Base-by-base conservation (phyloP, 2,329 filamentous ascomycete species). In the Hypocrella siamensis region DNA sequence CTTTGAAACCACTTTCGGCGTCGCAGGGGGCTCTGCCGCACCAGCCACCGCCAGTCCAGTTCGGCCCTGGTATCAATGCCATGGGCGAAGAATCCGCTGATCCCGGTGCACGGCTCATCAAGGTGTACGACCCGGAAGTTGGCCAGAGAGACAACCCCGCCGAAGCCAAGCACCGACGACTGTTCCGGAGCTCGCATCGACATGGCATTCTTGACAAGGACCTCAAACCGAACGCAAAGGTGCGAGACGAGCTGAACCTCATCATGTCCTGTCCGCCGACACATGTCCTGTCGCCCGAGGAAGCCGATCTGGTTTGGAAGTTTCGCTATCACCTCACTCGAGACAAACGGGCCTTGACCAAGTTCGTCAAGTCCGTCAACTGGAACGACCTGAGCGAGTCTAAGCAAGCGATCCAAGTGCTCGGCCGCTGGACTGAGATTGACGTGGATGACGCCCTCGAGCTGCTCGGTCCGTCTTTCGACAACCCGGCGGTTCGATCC, bases 361-460 rank as follows among this genome's bases (percentile, higher is more conserved):
- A 98, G 46, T 93, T 98, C 44, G 84, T 96, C 51, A 98, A 96
- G 53, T 94, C 88, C 1, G 88, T 94, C 25, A 86, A 92, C 42
- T 98, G 90, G 88, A 74, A 72, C 31, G 88, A 93, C 51, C 69
- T 72, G 29, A 74, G 75, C 38, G 88, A 98, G 61, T 76, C 81
- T 4, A 78, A 81, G 36, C 85, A 94, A 57, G 86, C 88, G 5
- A 81, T 90, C 17, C 83, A 92, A 38, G 74, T 98, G 4, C 67
- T 98, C 14, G 75, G 79, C 0, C 88, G 86, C 44, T 98, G 90
- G 90, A 92, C 82, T 0, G 84, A 93, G 42, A 93, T 98, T 36
- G 90, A 96, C 48, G 78, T 98, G 5, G 92, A 98, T 45, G 90
- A 96, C 58, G 90, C 88, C 14, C 67, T 98, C 28, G 90, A 98